These are phyloP conservation scores for Candida dubliniensis DNA, from an alignment of 1,139 yeast species.

Conservation along the genomic window DNA sequence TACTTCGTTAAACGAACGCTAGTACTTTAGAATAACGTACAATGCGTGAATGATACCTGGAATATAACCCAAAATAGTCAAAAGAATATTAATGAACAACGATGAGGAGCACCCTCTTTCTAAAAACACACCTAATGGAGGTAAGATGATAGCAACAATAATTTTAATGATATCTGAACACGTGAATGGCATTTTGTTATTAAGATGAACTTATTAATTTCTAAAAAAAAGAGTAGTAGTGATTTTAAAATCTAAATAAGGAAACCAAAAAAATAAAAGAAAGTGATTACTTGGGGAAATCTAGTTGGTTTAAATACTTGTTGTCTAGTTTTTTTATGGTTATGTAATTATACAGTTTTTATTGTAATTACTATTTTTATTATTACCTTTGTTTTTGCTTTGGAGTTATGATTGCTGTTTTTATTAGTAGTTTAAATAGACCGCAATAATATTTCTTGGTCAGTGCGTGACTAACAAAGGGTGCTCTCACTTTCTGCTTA, in stretches of 20 bases:
- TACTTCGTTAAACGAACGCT: not conserved
- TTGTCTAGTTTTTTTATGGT: not conserved
- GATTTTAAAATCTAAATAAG: not conserved
- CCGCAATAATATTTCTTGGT: not conserved
- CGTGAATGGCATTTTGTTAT: slow-evolving; percentile 46
- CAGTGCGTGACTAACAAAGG: not conserved
- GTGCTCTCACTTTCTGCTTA: not conserved
- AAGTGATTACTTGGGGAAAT: not conserved
- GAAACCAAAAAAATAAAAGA: not conserved
- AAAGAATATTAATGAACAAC: slow-evolving; percentile 57
- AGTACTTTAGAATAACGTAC: slow-evolving; percentile 43
- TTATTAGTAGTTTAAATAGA: not conserved
- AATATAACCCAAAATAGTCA: slow-evolving; percentile 63
- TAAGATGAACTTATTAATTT: not conserved
- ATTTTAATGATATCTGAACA: slow-evolving; percentile 61
- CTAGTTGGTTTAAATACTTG: not conserved
- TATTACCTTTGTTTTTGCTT: not conserved
- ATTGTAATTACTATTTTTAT: not conserved
- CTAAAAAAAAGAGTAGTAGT: not conserved
- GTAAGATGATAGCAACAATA: slow-evolving; percentile 61
- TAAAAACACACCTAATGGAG: slow-evolving; percentile 74
- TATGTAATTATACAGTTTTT: not conserved
- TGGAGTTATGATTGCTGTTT: not conserved
- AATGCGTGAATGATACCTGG: slow-evolving; percentile 69
- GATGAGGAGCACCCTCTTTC: slow-evolving; percentile 64